Conservation (phyloP, 2,329 filamentous ascomycete genomes). For the Akanthomyces muscarius region DNA sequence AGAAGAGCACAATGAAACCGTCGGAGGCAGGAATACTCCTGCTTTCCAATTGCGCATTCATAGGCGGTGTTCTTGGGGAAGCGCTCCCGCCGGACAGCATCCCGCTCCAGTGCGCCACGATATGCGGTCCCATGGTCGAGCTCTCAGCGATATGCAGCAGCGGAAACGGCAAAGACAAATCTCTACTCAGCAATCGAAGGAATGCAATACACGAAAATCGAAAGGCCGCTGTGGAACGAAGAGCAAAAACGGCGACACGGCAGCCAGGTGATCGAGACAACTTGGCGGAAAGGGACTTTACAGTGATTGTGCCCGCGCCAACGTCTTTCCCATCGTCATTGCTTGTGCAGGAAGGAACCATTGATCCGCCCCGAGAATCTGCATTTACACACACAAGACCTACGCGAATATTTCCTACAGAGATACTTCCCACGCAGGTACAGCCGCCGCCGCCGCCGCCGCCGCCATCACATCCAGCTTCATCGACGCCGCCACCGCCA, state of each 20-base stretch:
- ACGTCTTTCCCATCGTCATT: slow-evolving; percentile 27
- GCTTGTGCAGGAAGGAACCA: neutral
- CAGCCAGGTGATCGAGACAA: neutral
- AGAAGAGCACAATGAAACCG: slow-evolving; percentile 26
- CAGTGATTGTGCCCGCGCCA: slow-evolving; percentile 30
- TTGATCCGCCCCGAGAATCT: neutral
- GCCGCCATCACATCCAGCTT: neutral
- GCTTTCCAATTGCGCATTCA: slow-evolving; percentile 27
- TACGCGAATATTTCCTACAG: neutral
- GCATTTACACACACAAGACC: neutral
- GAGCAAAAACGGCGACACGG: too few relatives aligned
- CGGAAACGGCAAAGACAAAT: neutral
- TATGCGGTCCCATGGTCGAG: slow-evolving; percentile 42
- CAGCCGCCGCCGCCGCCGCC: slow-evolving; percentile 1
- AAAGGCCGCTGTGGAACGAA: neutral
- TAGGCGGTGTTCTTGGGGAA: slow-evolving; percentile 27
- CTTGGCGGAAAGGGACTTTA: slow-evolving; percentile 25
- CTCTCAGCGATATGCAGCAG: slow-evolving; percentile 35
- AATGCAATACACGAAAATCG: neutral
- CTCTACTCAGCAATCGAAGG: neutral
- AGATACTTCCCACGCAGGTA: too few relatives aligned
- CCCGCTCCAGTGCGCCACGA: slow-evolving; percentile 37
- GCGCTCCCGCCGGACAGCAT: slow-evolving; percentile 34
- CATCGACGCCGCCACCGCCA: neutral
- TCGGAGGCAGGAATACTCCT: slow-evolving; percentile 25